A percentile compares a stretch with the other conserved stretches of the same genome.
These are phyloP conservation scores for Globisporangium cederbergense DNA, from an alignment of 352 stramenopile species.

Conservation along the genomic window DNA sequence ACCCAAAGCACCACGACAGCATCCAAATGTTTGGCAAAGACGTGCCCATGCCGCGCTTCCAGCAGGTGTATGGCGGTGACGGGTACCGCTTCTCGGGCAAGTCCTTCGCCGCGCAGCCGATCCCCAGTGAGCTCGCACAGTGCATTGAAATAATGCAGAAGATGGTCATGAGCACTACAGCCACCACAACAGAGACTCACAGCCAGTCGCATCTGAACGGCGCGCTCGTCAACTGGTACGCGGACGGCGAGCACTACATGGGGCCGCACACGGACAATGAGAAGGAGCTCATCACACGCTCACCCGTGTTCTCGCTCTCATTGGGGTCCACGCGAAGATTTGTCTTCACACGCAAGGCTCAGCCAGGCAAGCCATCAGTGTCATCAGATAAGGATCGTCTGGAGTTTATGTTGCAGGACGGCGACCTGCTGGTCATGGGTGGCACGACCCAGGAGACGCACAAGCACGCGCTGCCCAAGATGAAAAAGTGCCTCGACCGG, in stretches of 20 bases:
- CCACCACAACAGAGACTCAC: conserved; percentile 10
- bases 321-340: conserved; percentile 38
- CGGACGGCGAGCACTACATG: conserved; percentile 77
- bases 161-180: conserved; percentile 24
- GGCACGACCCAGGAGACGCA: conserved; percentile 36
- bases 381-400: not conserved
- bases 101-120: conserved; percentile 43
- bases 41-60: conserved; percentile 57
- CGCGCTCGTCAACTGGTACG: conserved; percentile 85
- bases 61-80: conserved; percentile 56
- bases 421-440: conserved; percentile 51
- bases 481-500: conserved; percentile 10
- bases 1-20: conserved; percentile 52
- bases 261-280: conserved; percentile 77
- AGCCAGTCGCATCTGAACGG: conserved; percentile 28
- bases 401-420: conserved; percentile 29
- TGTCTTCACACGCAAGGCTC: conserved; percentile 18
- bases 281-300: conserved; percentile 32
- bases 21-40: conserved; percentile 70
- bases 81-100: conserved; percentile 61
- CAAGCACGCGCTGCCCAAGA: conserved; percentile 46
- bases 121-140: conserved; percentile 31
- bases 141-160: conserved; percentile 35
- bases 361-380: no score
- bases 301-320: conserved; percentile 38